Conservation (phyloP, 2,329 filamentous ascomycete species). For the Tolypocladium guangdongense region DNA sequence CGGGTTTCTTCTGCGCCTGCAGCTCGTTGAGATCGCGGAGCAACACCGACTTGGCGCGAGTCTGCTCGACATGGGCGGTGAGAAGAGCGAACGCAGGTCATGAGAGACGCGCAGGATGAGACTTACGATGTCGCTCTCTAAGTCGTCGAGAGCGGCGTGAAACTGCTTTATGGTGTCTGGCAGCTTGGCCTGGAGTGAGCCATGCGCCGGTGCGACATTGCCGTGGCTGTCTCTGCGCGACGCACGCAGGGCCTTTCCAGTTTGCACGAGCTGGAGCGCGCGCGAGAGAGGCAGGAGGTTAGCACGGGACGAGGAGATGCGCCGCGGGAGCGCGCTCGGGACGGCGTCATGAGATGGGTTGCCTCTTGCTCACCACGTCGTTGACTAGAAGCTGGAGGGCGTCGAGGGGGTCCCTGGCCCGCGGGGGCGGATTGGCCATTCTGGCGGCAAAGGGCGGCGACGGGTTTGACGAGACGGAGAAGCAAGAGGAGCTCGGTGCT, state of each 20-base stretch:
- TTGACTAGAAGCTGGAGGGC: conserved; percentile 43
- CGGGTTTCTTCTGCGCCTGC: conserved; percentile 16
- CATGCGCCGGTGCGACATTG: conserved; percentile 20
- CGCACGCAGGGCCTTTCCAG: conserved; percentile 43
- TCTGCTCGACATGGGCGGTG: conserved; percentile 10
- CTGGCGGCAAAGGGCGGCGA: background rate
- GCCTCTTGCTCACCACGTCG: conserved; percentile 36
- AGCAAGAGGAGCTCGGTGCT: background rate
- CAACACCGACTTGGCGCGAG: conserved; percentile 42
- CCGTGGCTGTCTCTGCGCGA: conserved; percentile 34
- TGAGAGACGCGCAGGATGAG: too few relatives aligned
- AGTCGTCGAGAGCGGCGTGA: conserved; percentile 42
- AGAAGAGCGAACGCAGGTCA: background rate
- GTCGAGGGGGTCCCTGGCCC: conserved; percentile 29
- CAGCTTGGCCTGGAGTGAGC: conserved; percentile 28
- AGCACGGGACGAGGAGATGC: background rate
- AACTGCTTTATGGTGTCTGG: conserved; percentile 36
- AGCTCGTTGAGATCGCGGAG: conserved; percentile 39
- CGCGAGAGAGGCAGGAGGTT: conserved; percentile 1
- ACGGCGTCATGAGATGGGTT: background rate
- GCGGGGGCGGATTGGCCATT: conserved; percentile 18
- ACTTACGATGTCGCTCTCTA: conserved; percentile 47
- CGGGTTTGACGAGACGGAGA: background rate
- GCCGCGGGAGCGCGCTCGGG: background rate
- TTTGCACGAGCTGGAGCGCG: conserved; percentile 40